A percentile compares a stretch with the other conserved stretches of the same genome.
phyloP scores from a whole-genome alignment of 225 moss, liverwort and hornwort species.

The Bryoerythrophyllum caledonicum region DNA sequence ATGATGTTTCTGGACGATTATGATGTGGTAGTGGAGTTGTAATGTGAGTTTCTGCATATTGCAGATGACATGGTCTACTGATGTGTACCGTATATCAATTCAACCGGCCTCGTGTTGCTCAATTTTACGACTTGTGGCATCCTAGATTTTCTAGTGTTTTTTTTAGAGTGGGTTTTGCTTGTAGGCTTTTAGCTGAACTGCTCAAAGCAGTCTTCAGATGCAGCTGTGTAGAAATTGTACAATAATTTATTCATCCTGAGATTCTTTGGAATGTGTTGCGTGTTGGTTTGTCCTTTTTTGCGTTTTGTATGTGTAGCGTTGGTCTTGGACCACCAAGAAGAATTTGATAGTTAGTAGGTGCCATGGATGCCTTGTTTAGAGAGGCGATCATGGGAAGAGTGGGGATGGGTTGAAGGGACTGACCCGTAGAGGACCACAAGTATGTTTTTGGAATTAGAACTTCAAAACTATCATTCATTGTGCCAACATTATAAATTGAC shows the following conservation, averaged over 20 bases:
- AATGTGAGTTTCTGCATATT: slow-evolving; percentile 42
- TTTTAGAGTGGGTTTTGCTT: slow-evolving; percentile 7
- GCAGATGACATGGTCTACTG: slow-evolving; percentile 41
- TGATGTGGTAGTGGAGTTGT: slow-evolving; percentile 35
- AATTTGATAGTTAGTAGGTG: slow-evolving; percentile 22
- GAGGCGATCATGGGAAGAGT: no score
- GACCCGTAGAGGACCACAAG: no score
- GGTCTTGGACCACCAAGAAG: background rate
- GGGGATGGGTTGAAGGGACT: no score
- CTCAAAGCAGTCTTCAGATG: background rate
- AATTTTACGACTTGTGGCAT: slow-evolving; percentile 1
- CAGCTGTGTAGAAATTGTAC: slow-evolving; percentile 12
- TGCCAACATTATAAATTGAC: no score
- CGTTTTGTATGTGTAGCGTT: background rate
- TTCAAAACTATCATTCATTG: no score
- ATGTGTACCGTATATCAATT: slow-evolving; percentile 25
- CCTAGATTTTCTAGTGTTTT: background rate
- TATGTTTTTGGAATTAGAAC: no score
- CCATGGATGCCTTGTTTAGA: no score
- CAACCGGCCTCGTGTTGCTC: slow-evolving; percentile 4
- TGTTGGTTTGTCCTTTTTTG: background rate
- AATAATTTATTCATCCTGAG: slow-evolving; percentile 1
- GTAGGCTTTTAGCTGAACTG: slow-evolving; percentile 6
- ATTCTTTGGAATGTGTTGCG: background rate
- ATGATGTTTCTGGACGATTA: slow-evolving; percentile 6